A percentile compares a stretch with the other conserved stretches of the same genome.
These are phyloP conservation scores for Colletotrichum sp. DNA, from an alignment of 2,329 filamentous ascomycete species.

Conservation along the genomic window DNA sequence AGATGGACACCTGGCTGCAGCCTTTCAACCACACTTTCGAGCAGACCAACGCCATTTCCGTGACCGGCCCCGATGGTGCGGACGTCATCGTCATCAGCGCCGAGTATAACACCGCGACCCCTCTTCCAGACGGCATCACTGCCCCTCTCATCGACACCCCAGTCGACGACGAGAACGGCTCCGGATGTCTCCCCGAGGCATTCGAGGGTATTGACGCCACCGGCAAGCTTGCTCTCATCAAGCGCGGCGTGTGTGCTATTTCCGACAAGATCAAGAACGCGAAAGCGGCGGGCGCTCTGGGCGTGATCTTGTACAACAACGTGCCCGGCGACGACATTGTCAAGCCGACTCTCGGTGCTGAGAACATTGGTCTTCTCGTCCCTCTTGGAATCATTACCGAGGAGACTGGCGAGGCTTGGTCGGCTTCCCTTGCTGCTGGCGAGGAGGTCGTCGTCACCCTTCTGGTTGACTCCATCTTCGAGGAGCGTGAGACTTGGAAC, in stretches of 20 bases:
- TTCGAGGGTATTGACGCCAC: constrained; percentile 47
- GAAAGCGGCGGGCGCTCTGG: constrained; percentile 44
- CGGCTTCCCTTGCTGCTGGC: constrained; percentile 32
- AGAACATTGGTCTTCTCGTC: constrained; percentile 37
- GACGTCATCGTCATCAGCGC: constrained; percentile 46
- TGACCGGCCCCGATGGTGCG: constrained; percentile 50
- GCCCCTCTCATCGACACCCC: constrained; percentile 40
- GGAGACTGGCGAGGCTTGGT: constrained; percentile 41
- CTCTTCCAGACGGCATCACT: constrained; percentile 38
- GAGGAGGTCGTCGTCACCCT: constrained; percentile 38
- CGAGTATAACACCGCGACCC: constrained; percentile 51
- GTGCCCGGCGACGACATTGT: constrained; percentile 45
- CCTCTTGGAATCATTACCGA: constrained; percentile 39
- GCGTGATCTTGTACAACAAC: constrained; percentile 67
- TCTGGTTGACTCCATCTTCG: constrained; percentile 39
- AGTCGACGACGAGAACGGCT: constrained; percentile 40
- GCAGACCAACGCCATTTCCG: constrained; percentile 44
- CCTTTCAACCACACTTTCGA: constrained; percentile 41
- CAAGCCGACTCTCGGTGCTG: constrained; percentile 58
- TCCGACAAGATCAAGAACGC: constrained; percentile 48
- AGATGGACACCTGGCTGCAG: constrained; percentile 46
- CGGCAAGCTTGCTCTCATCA: constrained; percentile 49
- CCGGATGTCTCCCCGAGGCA: constrained; percentile 45
- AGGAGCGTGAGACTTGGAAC: constrained; percentile 42
- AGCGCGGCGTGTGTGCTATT: constrained; percentile 48